Evolutionary conservation across 2,329 filamentous ascomycete genomes (phyloP).

Genomic region (Monosporascus sp.): DNA sequence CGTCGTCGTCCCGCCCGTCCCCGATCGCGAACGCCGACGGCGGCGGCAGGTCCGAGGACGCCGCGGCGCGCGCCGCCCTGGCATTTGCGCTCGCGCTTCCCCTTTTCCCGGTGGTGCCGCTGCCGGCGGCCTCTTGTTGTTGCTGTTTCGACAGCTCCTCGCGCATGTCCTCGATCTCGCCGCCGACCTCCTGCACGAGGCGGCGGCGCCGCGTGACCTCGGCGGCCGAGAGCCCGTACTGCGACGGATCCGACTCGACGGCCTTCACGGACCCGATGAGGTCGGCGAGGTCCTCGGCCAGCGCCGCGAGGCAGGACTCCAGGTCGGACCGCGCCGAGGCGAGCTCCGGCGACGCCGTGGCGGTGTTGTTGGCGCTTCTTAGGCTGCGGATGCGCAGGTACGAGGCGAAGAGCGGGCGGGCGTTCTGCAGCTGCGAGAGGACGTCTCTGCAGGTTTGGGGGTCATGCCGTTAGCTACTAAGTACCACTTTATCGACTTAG

Average conservation of each 20-base stretch:
- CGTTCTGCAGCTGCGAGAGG: constrained; percentile 71
- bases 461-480: no score
- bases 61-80: constrained; percentile 26
- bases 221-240: constrained; percentile 76
- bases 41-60: constrained; percentile 42
- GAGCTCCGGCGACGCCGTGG: constrained; percentile 74
- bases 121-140: not conserved
- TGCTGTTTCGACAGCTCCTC: constrained; percentile 63
- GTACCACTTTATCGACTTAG: not conserved
- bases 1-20: constrained; percentile 36
- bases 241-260: constrained; percentile 79
- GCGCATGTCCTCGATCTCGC: constrained; percentile 85
- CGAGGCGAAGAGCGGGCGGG: constrained; percentile 84
- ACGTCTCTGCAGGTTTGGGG: constrained; percentile 62
- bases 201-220: constrained; percentile 77
- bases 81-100: not conserved
- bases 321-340: constrained; percentile 70
- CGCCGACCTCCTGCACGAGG: constrained; percentile 83
- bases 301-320: constrained; percentile 56
- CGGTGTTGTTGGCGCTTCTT: constrained; percentile 45
- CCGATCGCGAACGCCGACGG: constrained; percentile 55
- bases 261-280: constrained; percentile 81
- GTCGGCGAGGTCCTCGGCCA: constrained; percentile 81
- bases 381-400: constrained; percentile 94
- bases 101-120: not conserved